Conservation (phyloP, 345 rosid species). For the Moricandia moricandioides region DNA sequence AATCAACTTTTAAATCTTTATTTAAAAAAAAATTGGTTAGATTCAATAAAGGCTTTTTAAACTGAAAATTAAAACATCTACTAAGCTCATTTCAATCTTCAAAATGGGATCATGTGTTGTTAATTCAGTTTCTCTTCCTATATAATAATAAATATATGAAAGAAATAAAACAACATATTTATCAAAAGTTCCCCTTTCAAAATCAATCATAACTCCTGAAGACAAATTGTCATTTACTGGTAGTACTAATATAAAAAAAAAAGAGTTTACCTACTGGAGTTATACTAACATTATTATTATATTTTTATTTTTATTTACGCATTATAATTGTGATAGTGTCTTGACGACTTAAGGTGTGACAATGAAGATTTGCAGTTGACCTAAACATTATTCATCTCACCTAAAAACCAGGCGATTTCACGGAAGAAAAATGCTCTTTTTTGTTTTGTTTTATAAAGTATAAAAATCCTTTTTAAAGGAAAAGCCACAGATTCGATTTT, state of each 20-base stretch:
- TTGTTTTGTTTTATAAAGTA: not conserved
- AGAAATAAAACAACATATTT: not conserved
- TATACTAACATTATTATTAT: constrained; percentile 1
- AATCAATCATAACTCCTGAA: constrained; percentile 13
- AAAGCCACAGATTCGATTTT: not conserved
- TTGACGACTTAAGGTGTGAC: not conserved
- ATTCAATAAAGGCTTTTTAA: not conserved
- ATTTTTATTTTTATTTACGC: not conserved
- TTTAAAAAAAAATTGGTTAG: not conserved
- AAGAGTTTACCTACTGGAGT: constrained; percentile 21
- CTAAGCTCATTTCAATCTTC: not conserved
- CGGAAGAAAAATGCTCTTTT: not conserved
- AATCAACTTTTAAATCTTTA: not conserved
- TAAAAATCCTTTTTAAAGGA: not conserved
- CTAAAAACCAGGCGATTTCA: not conserved
- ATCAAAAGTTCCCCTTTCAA: not conserved
- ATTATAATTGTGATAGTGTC: not conserved
- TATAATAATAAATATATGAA: not conserved
- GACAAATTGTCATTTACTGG: constrained; percentile 11
- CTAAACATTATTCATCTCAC: not conserved
- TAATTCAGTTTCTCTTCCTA: not conserved
- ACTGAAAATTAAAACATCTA: not conserved
- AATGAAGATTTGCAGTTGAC: not conserved
- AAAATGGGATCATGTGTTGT: not conserved
- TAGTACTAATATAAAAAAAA: not conserved